Evolutionary conservation across 495 filamentous ascomycete genomes (phyloP).

Genomic region (Talaromyces wortmannii): DNA sequence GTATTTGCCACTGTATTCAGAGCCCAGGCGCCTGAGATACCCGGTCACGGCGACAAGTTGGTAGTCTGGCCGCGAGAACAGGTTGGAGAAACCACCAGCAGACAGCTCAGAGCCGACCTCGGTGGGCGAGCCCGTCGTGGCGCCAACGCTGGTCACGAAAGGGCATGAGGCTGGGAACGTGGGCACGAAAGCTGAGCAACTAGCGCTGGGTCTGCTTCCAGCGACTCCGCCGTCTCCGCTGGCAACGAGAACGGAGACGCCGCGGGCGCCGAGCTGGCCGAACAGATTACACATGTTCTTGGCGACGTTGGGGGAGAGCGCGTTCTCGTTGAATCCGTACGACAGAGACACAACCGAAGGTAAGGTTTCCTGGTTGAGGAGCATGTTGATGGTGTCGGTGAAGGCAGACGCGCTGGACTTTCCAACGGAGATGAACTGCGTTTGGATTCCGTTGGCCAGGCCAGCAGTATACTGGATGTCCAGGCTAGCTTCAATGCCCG

Average conservation of each 20-base stretch:
- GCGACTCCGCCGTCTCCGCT: constrained; percentile 72
- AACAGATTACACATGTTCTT: constrained; percentile 62
- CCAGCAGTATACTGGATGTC: constrained; percentile 71
- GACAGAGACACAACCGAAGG: constrained; percentile 71
- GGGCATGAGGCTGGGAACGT: constrained; percentile 68
- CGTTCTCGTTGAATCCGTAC: constrained; percentile 43
- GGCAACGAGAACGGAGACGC: constrained; percentile 67
- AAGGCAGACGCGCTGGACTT: constrained; percentile 49
- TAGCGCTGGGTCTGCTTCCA: constrained; percentile 58
- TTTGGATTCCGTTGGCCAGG: constrained; percentile 14
- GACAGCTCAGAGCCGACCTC: constrained; percentile 51
- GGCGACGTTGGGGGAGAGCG: constrained; percentile 29
- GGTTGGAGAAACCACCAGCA: constrained; percentile 63
- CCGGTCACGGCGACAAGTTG: constrained; percentile 50
- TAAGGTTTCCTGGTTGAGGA: constrained; percentile 43
- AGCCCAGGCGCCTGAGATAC: constrained; percentile 48
- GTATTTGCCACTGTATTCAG: constrained; percentile 41
- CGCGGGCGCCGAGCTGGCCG: constrained; percentile 69
- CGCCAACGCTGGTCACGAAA: constrained; percentile 66
- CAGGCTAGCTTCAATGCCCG: constrained; percentile 60
- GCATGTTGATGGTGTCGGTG: constrained; percentile 59
- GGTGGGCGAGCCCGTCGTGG: constrained; percentile 46
- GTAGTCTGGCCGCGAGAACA: constrained; percentile 53
- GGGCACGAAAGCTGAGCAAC: constrained; percentile 58
- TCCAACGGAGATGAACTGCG: constrained; percentile 38